Percentiles rank a stretch among this genome's conserved stretches.
phyloP scores from a whole-genome alignment of 2,329 filamentous ascomycete species.

The Herpotrichia juniperi region DNA sequence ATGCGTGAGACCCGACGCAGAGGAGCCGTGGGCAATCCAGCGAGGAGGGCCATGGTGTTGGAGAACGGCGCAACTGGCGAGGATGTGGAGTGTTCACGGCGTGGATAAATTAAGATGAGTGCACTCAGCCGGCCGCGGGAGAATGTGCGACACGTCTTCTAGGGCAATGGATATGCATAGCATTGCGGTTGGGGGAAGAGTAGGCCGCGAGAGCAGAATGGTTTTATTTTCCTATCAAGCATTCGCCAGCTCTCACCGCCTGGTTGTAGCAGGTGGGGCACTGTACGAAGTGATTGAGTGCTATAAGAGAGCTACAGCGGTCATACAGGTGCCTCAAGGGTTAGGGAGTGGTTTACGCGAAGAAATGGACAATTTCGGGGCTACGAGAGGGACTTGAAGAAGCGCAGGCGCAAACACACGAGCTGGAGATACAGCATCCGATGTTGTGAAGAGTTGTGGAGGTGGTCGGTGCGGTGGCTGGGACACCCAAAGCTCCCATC shows the following conservation, averaged over 20 bases:
- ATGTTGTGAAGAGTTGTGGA: neutral
- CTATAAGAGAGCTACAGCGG: too few species aligned
- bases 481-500: too few species aligned
- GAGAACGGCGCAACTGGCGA: neutral
- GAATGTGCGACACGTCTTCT: neutral
- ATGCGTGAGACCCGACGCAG: constrained; percentile 21
- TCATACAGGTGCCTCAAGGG: too few species aligned
- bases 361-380: too few species aligned
- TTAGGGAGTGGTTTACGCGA: too few species aligned
- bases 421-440: too few species aligned
- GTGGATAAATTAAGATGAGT: neutral
- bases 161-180: neutral
- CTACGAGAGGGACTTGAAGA: too few species aligned
- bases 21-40: constrained; percentile 11
- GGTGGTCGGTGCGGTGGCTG: neutral
- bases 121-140: neutral
- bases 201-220: neutral
- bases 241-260: neutral
- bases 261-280: neutral
- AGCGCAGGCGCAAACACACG: too few species aligned
- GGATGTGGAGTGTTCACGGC: neutral
- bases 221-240: neutral
- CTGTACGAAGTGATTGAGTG: too few species aligned
- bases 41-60: constrained; percentile 5
- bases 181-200: neutral